Conservation (phyloP, 2,329 filamentous ascomycete genomes). For the Fusarium sp. region DNA sequence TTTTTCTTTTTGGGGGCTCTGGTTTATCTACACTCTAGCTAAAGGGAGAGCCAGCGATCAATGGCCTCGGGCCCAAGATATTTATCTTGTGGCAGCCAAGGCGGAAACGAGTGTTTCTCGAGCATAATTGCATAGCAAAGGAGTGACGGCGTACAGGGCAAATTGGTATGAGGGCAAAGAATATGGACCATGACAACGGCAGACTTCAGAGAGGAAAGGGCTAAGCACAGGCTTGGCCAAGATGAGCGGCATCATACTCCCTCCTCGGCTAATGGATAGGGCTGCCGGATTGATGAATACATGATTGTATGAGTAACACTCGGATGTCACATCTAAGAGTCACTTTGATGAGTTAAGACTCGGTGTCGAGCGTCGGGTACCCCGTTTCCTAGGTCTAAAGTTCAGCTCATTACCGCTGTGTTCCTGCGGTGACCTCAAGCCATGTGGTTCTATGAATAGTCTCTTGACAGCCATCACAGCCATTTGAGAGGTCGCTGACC, state of each 20-base stretch:
- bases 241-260: background rate
- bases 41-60: conserved; percentile 11
- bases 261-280: background rate
- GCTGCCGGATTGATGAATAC: conserved; percentile 9
- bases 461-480: background rate
- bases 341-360: background rate
- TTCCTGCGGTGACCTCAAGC: background rate
- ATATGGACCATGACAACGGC: conserved; percentile 6
- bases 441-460: conserved; percentile 8
- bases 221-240: background rate
- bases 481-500: background rate
- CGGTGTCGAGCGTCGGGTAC: background rate
- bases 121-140: conserved; percentile 47
- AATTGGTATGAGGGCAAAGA: conserved; percentile 6
- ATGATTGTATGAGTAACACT: conserved; percentile 8
- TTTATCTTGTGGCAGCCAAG: conserved; percentile 3
- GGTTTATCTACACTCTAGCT: conserved; percentile 29
- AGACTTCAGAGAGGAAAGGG: background rate
- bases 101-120: conserved; percentile 28
- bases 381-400: background rate
- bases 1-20: conserved; percentile 29
- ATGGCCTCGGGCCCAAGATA: conserved; percentile 6
- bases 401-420: background rate
- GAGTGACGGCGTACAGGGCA: conserved; percentile 47
- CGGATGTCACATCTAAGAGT: background rate